Evolutionary conservation across 148 eudicot genomes (phyloP).

Genomic region (Persicaria tinctoria): DNA sequence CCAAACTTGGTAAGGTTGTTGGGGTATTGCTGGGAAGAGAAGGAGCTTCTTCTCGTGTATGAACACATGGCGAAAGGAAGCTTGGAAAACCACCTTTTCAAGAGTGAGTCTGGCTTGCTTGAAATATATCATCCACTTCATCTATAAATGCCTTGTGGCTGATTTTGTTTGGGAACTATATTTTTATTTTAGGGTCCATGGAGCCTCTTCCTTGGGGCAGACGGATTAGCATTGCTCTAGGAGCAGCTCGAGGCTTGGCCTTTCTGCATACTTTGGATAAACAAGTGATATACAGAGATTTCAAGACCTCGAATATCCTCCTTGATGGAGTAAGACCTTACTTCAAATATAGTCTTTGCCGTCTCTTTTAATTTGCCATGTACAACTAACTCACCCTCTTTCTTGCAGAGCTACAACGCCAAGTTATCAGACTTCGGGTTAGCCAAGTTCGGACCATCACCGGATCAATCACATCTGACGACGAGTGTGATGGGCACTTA

Average conservation of each 20-base stretch:
- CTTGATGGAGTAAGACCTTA: conserved; percentile 43
- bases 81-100: conserved; percentile 13
- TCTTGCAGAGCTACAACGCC: conserved; percentile 37
- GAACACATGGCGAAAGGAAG: conserved; percentile 14
- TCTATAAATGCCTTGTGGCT: not conserved
- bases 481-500: conserved; percentile 51
- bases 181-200: conserved; percentile 26
- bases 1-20: conserved; percentile 11
- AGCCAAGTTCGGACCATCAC: conserved; percentile 55
- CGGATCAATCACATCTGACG: conserved; percentile 47
- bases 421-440: conserved; percentile 55
- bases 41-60: conserved; percentile 4
- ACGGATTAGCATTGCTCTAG: conserved; percentile 49
- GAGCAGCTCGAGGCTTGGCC: conserved; percentile 56
- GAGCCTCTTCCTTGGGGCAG: conserved; percentile 50
- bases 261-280: conserved; percentile 42
- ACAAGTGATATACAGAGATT: conserved; percentile 54
- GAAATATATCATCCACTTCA: not conserved
- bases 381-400: not conserved
- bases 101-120: not conserved
- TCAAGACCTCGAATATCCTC: conserved; percentile 60
- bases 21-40: conserved; percentile 14
- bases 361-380: not conserved
- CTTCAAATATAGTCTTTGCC: not conserved
- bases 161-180: not conserved